phyloP scores from a whole-genome alignment of 75 land plant genomes.

The Pinus tabuliformis region DNA sequence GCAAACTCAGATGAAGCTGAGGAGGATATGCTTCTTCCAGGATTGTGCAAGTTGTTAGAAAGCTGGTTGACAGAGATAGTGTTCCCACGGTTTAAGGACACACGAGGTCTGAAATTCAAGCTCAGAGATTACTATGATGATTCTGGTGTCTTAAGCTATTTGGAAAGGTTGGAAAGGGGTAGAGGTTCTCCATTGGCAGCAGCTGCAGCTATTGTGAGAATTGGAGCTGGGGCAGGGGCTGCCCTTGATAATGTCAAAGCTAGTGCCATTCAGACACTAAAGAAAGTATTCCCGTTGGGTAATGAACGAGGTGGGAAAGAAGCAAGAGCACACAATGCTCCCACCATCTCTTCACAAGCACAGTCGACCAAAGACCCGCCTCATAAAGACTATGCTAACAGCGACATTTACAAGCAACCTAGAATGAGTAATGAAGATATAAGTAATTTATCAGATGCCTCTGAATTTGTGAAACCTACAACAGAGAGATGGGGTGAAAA shows the following conservation, averaged over 20 bases:
- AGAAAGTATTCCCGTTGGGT: slow-evolving; percentile 73
- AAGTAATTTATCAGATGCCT: background rate
- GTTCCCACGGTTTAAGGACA: slow-evolving; percentile 82
- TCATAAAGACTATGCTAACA: background rate
- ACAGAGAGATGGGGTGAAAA: background rate
- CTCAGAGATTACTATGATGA: slow-evolving; percentile 95
- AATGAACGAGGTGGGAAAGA: slow-evolving; percentile 3
- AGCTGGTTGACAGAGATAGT: slow-evolving; percentile 90
- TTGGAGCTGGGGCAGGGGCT: slow-evolving; percentile 83
- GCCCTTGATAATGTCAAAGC: slow-evolving; percentile 75
- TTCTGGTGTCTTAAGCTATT: slow-evolving; percentile 68
- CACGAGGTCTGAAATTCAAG: slow-evolving; percentile 48
- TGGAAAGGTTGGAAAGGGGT: slow-evolving; percentile 73
- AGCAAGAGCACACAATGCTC: background rate
- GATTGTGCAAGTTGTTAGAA: slow-evolving; percentile 87
- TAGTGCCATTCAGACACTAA: slow-evolving; percentile 65
- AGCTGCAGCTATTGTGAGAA: slow-evolving; percentile 81
- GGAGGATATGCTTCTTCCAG: slow-evolving; percentile 71
- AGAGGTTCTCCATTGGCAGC: slow-evolving; percentile 79
- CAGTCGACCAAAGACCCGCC: background rate
- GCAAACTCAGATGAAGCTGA: slow-evolving; percentile 59
- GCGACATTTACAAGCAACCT: background rate
- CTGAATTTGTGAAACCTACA: background rate
- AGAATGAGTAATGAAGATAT: background rate
- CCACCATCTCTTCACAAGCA: background rate